These are phyloP conservation scores for Hemileccinum rubropunctum DNA, from an alignment of 768 basidiomycete species.

Conservation along the genomic window DNA sequence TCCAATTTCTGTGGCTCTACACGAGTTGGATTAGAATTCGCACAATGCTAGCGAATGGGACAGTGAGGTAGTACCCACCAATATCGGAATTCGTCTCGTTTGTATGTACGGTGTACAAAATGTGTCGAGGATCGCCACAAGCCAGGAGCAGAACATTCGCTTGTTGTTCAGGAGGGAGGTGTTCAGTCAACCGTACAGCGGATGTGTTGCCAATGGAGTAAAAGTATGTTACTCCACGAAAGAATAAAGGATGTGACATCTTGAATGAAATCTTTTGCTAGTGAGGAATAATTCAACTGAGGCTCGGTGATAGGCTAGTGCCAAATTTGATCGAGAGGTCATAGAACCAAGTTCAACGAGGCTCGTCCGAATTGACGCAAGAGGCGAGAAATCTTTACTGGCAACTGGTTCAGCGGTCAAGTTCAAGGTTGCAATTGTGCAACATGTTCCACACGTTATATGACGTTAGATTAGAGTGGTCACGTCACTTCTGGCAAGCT, in stretches of 20 bases:
- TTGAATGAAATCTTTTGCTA: not conserved
- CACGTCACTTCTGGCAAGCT: too few species aligned
- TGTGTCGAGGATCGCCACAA: slow-evolving; percentile 55
- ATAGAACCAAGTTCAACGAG: too few species aligned
- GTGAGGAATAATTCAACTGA: too few species aligned
- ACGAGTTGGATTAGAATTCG: not conserved
- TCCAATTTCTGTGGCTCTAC: slow-evolving; percentile 26
- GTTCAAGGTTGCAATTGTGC: too few species aligned
- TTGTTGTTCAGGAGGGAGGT: slow-evolving; percentile 44
- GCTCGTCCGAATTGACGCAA: too few species aligned
- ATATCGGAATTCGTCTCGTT: slow-evolving; percentile 7
- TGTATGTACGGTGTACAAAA: slow-evolving; percentile 45
- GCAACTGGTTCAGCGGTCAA: too few species aligned
- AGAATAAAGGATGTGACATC: slow-evolving; percentile 27
- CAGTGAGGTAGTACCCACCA: slow-evolving; percentile 6
- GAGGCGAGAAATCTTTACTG: too few species aligned
- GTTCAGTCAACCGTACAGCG: slow-evolving; percentile 46
- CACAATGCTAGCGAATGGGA: not conserved
- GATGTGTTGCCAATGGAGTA: slow-evolving; percentile 62
- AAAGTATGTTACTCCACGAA: slow-evolving; percentile 40
- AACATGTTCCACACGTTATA: too few species aligned
- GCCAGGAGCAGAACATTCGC: slow-evolving; percentile 52
- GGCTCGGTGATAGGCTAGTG: too few species aligned
- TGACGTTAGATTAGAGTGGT: too few species aligned
- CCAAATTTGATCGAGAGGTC: too few species aligned